Evolutionary conservation across 2,329 filamentous ascomycete genomes (phyloP), one percentile per base, ranked within the genome.

Genomic region (Didymella glomerata): DNA sequence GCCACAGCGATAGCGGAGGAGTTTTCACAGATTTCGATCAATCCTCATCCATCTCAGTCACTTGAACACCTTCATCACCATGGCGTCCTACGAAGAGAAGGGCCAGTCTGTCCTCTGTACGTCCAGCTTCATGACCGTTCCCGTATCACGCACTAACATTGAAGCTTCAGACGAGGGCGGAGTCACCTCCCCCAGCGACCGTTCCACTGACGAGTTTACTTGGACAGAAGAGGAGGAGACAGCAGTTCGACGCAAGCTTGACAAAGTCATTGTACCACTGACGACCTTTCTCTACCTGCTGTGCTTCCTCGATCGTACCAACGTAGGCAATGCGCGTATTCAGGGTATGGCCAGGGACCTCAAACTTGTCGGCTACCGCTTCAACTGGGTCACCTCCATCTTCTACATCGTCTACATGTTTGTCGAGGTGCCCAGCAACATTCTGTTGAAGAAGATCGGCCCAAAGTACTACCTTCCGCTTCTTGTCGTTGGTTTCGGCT

Each of bases 371-470:
- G 80, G 81, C n/a, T 75, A 80, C 49, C 80, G 80, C 13, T 86
- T 85, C 78, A 87, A 86, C 68, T 84, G 83, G 78, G 82, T 83
- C 0, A 81, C 85, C 1, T 85, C 84, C 50, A 81, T 85, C 58
- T 86, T 87, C 77, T 86, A 86, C 74, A 82, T 87, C 59, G 70
- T 83, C 55, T 86, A 86, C 72, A 77, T 85, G 51, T 72, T 83
- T 27, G 77, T 85, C 58, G 85, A 86, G 67, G 78, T 86, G 0
- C 85, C 85, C 2, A 83, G 81, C 69, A 85, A 86, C 67, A 80
- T 86, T 57, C 45, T 86, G 4, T 77, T 87, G 45, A 86, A 86
- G 74, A 77, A 75, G 24, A 70, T 86, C 54, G 84, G 84, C 1
- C 80, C 83, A 1, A 81, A 82, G 46, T 83, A 76, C 64, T 87